These are phyloP conservation scores for Oenanthe sinensis DNA, from an alignment of 129 eudicot genomes.

Conservation along the genomic window DNA sequence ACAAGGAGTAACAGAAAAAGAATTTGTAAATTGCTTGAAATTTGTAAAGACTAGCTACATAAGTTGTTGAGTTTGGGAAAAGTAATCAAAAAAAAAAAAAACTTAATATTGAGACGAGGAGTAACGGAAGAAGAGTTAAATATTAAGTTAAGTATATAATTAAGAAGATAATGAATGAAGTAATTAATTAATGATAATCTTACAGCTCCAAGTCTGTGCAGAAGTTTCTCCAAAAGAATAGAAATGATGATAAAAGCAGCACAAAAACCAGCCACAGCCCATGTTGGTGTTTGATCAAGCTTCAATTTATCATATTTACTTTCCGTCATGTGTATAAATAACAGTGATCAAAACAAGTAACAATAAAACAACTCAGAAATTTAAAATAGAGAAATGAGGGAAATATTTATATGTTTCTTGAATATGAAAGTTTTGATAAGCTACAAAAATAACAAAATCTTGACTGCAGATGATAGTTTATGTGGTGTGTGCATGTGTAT, in stretches of 20 bases:
- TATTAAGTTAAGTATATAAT: neutral
- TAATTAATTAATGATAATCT: neutral
- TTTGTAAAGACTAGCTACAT: too few species aligned
- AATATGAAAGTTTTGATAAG: too few species aligned
- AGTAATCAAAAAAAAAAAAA: too few species aligned
- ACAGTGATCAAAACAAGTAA: too few species aligned
- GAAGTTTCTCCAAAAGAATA: slow-evolving; percentile 43
- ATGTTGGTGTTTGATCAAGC: slow-evolving; percentile 84
- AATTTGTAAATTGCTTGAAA: too few species aligned
- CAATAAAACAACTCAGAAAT: neutral
- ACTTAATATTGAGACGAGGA: neutral
- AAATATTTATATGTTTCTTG: neutral
- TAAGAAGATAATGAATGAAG: neutral
- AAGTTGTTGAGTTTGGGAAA: too few species aligned
- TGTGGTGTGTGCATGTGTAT: neutral
- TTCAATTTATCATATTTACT: slow-evolving; percentile 20
- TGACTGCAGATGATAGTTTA: neutral
- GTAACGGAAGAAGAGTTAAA: neutral
- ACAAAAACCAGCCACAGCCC: slow-evolving; percentile 95
- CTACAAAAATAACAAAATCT: neutral
- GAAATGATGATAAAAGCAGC: slow-evolving; percentile 67
- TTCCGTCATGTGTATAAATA: slow-evolving; percentile 29
- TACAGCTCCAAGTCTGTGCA: slow-evolving; percentile 82
- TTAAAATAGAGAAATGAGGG: neutral
- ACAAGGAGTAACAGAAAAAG: too few species aligned